A percentile compares a stretch with the other conserved stretches of the same genome.
Conservation (phyloP, 495 filamentous ascomycete genomes). For the Symbiotaphrina buchneri region DNA sequence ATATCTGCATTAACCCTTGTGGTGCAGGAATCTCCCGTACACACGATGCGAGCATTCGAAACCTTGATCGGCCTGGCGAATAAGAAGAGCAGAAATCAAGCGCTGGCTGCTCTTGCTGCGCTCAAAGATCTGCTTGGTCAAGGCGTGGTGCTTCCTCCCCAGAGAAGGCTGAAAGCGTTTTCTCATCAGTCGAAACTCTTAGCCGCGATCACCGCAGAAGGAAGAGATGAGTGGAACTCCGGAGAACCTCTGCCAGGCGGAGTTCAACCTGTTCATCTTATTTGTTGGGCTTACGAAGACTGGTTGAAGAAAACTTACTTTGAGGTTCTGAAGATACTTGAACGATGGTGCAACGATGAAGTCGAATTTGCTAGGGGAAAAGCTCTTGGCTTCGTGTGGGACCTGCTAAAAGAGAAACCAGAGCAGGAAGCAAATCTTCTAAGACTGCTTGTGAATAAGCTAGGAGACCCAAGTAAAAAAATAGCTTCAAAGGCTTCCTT, state of each 20-base stretch:
- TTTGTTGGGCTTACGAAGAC: slow-evolving; percentile 85
- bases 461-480: slow-evolving; percentile 84
- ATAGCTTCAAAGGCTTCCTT: slow-evolving; percentile 84
- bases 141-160: slow-evolving; percentile 59
- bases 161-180: slow-evolving; percentile 63
- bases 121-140: slow-evolving; percentile 85
- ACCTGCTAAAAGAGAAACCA: slow-evolving; percentile 81
- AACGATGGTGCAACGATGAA: slow-evolving; percentile 82
- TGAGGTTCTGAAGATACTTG: slow-evolving; percentile 70
- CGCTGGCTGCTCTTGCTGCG: slow-evolving; percentile 73
- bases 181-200: slow-evolving; percentile 58
- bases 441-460: slow-evolving; percentile 80
- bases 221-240: slow-evolving; percentile 33
- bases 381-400: slow-evolving; percentile 71
- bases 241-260: slow-evolving; percentile 43
- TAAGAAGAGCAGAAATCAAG: slow-evolving; percentile 84
- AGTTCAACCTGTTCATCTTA: slow-evolving; percentile 49
- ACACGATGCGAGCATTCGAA: slow-evolving; percentile 75
- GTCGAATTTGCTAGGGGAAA: slow-evolving; percentile 74
- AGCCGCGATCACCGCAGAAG: slow-evolving; percentile 33
- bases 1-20: slow-evolving; percentile 84
- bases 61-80: slow-evolving; percentile 54
- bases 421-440: slow-evolving; percentile 93
- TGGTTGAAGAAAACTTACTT: slow-evolving; percentile 86
- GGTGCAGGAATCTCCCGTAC: slow-evolving; percentile 85